Base-by-base conservation (phyloP, 1,284 basidiomycete genomes). In the Stygiomarasmius scandens region DNA sequence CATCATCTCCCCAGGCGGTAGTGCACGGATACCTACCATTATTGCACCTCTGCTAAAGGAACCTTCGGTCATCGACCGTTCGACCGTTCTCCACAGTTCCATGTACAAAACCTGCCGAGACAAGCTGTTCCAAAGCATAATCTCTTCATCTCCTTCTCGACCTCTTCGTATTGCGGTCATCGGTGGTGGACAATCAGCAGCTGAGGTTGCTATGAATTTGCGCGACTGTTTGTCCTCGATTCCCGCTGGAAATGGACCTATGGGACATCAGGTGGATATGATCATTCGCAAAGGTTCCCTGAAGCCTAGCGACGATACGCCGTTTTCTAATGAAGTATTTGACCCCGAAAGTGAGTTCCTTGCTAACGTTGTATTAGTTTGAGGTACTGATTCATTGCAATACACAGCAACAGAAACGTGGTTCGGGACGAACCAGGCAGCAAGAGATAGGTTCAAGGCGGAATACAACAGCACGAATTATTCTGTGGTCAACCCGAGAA, bases 261-360 rank as follows among this genome's bases (percentile, higher is more conserved):
- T 55, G 9, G 60, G 63, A 23, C 81, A 82, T 65, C 68, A 73
- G 54, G 63, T 86, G 47, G 79, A 85, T 52, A 75, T 86, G 67
- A 75, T 86, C 59, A 78, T 85, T 59, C 78, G 82, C 14, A 78
- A 78, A 63, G 82, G 81, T 11, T 76, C 80, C 0, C 65, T 85
- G 43, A 81, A 79, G 55, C 82, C 82, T 12, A 82, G 82, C 49
- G 84, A 86, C 58, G 81, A 84, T 60, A 78, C 78, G 2, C 81
- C 82, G 0, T 86, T 85, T 61, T 75, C 81, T 14, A 86, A 86
- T 61, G 82, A 84, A 63, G 79, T 85, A 8, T 86, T 85, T 60
- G 81, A 84, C 65, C 83, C 84, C 27, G 72, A 70, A 22, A 68
- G 81, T 79, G 66, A 63, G 75, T 72, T 32, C 56, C 44, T 2